Conservation (phyloP, 495 filamentous ascomycete species). For the Talaromyces thailandensis region DNA sequence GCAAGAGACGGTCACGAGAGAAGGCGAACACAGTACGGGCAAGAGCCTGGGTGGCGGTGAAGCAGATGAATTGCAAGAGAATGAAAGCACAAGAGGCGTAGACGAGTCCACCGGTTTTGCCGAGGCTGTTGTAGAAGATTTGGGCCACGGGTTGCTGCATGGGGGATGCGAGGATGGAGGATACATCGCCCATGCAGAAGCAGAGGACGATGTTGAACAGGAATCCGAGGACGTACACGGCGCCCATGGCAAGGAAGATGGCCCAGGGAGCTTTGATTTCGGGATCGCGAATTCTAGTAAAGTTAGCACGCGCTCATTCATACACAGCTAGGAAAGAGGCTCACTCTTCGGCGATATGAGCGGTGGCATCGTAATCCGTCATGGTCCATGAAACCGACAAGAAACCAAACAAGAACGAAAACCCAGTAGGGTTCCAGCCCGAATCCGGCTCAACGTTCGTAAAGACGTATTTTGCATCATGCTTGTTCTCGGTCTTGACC, state of each 20-base stretch:
- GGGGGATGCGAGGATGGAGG: slow-evolving; percentile 30
- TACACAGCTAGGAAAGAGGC: too few species aligned
- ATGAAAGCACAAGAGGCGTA: slow-evolving; percentile 51
- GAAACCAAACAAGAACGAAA: slow-evolving; percentile 63
- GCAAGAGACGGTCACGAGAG: slow-evolving; percentile 50
- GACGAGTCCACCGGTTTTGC: slow-evolving; percentile 47
- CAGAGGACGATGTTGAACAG: slow-evolving; percentile 56
- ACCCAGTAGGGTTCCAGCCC: slow-evolving; percentile 56
- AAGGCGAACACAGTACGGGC: slow-evolving; percentile 55
- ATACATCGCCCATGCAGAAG: slow-evolving; percentile 49
- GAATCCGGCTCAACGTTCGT: slow-evolving; percentile 49
- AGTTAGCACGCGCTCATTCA: not conserved
- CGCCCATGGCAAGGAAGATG: slow-evolving; percentile 48
- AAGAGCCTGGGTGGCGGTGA: slow-evolving; percentile 54
- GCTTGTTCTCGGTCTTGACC: slow-evolving; percentile 45
- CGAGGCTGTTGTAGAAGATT: slow-evolving; percentile 54
- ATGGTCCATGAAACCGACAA: slow-evolving; percentile 61
- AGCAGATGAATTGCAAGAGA: slow-evolving; percentile 43
- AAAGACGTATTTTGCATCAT: slow-evolving; percentile 53
- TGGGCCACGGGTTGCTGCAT: slow-evolving; percentile 55
- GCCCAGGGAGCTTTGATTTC: slow-evolving; percentile 52
- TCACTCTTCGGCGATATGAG: slow-evolving; percentile 52
- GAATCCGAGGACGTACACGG: slow-evolving; percentile 52
- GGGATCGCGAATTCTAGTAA: slow-evolving; percentile 37
- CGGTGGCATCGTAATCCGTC: slow-evolving; percentile 48